These are phyloP conservation scores for Brachypodium distachyon DNA, from an alignment of 202 grass and related monocot genomes.

Conservation along the genomic window DNA sequence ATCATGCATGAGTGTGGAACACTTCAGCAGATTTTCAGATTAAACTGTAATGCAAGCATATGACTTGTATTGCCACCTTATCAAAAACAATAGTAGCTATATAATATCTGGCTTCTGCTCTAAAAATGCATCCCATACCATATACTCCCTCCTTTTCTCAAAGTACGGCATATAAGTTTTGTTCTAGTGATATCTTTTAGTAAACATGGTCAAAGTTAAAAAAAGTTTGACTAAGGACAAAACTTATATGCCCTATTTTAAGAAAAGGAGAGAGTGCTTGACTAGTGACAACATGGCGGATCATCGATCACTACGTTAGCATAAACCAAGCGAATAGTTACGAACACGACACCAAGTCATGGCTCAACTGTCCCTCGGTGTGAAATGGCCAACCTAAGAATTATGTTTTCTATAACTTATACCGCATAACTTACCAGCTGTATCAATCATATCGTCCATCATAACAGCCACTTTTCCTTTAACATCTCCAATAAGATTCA, in stretches of 20 bases:
- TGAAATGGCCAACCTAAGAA: not conserved
- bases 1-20: not conserved
- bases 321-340: not conserved
- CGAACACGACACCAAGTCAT: not conserved
- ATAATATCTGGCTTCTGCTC: not conserved
- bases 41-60: not conserved
- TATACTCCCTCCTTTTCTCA: too few relatives aligned
- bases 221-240: too few relatives aligned
- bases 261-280: too few relatives aligned
- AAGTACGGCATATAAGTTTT: too few relatives aligned
- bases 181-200: too few relatives aligned
- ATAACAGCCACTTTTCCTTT: conserved; percentile 99
- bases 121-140: not conserved
- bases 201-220: too few relatives aligned
- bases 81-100: not conserved
- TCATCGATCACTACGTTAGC: not conserved
- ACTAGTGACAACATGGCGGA: not conserved
- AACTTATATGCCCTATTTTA: too few relatives aligned
- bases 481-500: conserved; percentile 99
- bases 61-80: not conserved
- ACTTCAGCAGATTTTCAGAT: not conserved
- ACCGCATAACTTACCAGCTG: conserved; percentile 56
- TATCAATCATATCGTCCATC: conserved; percentile 99
- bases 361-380: not conserved
- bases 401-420: conserved; percentile 4